Base-by-base conservation (phyloP, 345 rosid genomes). In the Psidium guajava region DNA sequence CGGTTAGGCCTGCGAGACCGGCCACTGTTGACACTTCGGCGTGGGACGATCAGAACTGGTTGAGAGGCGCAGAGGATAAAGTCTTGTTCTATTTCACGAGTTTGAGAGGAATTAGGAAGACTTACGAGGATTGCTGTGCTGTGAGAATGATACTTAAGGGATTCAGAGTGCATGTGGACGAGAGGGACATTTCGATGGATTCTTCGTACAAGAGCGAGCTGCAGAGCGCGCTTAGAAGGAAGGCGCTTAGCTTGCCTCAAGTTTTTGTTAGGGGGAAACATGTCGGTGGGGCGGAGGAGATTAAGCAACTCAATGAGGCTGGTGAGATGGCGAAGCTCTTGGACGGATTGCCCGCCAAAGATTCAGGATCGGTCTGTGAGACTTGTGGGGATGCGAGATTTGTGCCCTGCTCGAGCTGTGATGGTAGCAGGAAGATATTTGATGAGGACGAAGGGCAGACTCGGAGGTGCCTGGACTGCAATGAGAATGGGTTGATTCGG, bases 401-500 rank as follows among this genome's bases (percentile, higher is more conserved):
- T 56, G 36, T 90, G 84, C 92, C 91, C n/a, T 91, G 93, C 82
- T 51, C 86, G 57, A 89, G 88, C 50, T 91, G 93, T 54, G 87
- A 85, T 5, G 93, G 93, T 10, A 91, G 93, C 73, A 87, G 89
- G 82, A 91, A 90, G 81, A 87, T 91, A 61, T 88, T 90, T 73
- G 92, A 90, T 77, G 87, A 88, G 82, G 91, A 89, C 1, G 88
- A 87, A 10, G 90, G 88, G 64, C 82, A 81, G 80, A 69, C 85
- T 52, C 86, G 87, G 81, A 89, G 89, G 86, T 91, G 93, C 87
- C 40, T 82, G 47, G 86, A 87, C 74, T 91, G 93, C 86, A 91
- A 91, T 49, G 93, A 91, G 86, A 91, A 91, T 74, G 93, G 93
- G 27, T 59, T 91, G 81, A 90, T 91, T 83, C 91, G 92, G 3